Evolutionary conservation across 768 basidiomycete genomes (phyloP).

Genomic region (Pleurotus platypus): DNA sequence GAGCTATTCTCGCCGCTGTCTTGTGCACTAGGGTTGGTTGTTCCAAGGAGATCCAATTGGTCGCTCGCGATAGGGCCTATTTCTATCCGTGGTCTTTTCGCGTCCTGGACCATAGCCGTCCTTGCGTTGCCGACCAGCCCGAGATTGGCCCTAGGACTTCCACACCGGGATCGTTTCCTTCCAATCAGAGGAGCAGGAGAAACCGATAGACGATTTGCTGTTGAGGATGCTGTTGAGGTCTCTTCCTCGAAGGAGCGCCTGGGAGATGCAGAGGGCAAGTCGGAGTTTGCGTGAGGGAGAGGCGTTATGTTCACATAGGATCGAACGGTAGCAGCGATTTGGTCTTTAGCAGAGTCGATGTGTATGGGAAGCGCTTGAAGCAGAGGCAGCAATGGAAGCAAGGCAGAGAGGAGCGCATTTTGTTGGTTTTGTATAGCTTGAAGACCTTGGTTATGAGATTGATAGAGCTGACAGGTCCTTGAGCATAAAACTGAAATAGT

Average conservation of each 20-base stretch:
- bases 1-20: not conserved
- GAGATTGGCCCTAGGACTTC: too few relatives aligned
- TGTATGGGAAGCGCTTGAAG: conserved; percentile 58
- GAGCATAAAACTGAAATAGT: not conserved
- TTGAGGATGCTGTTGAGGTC: not conserved
- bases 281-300: not conserved
- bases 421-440: conserved; percentile 65
- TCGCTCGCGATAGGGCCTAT: not conserved
- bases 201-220: not conserved
- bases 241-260: not conserved
- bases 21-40: too few relatives aligned
- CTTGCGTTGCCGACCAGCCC: not conserved
- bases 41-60: too few relatives aligned
- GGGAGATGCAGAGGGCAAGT: not conserved
- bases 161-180: not conserved
- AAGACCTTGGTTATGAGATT: conserved; percentile 50
- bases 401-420: conserved; percentile 45
- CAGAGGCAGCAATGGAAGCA: conserved; percentile 59
- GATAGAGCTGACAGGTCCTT: conserved; percentile 33
- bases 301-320: not conserved
- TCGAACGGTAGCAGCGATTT: conserved; percentile 26
- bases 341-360: conserved; percentile 39
- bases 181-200: not conserved
- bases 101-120: not conserved
- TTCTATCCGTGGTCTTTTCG: not conserved